Evolutionary conservation across 805 yeast genomes (phyloP), one percentile per base, ranked within the genome.

Genomic region (Kockiozyma suomiensis): DNA sequence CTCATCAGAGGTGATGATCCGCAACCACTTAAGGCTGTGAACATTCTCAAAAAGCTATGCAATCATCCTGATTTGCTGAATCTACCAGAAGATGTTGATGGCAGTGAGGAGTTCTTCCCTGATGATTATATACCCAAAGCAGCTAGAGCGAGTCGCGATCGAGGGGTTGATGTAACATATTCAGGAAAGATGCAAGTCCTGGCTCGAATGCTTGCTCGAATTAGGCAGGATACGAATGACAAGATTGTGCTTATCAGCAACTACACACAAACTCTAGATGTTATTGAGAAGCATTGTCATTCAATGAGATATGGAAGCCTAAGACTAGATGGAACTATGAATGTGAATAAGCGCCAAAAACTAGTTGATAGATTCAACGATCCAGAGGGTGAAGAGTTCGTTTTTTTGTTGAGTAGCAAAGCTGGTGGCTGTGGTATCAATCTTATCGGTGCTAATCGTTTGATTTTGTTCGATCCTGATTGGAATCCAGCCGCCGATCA

Each of bases 361-460:
- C 78, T 93, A 33, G 99, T 94, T 19, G 98, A 93, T 73, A 78
- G 81, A 66, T 92, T 94, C 75, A 94, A 94, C 70, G 88, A 94
- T 68, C 97, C 97, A 0, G 87, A 88, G 47, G 88, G 91, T 1
- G 79, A 84, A 1, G 97, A 92, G 66, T 94, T 93, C 72, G 85
- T 94, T 1, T 94, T 94, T 68, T 78, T 94, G 61, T 77, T 94
- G 54, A 89, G 97, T 71, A 89, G 97, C 6, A 94, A 94, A 73
- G 99, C 99, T 1, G 99, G 99, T 68, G 99, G 99, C 1, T 94
- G 99, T 78, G 99, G 99, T 75, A 90, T 94, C 69, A 94, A 94
- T 72, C 81, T 94, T 68, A 93, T 94, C 69, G 99, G 99, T 12
- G 99, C 98, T 1, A 94, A 94, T 67, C 80, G 99, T 64, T 78